A percentile compares a stretch with the other conserved stretches of the same genome.
Conservation (phyloP, 106 monocot species). For the Posidonia australis region DNA sequence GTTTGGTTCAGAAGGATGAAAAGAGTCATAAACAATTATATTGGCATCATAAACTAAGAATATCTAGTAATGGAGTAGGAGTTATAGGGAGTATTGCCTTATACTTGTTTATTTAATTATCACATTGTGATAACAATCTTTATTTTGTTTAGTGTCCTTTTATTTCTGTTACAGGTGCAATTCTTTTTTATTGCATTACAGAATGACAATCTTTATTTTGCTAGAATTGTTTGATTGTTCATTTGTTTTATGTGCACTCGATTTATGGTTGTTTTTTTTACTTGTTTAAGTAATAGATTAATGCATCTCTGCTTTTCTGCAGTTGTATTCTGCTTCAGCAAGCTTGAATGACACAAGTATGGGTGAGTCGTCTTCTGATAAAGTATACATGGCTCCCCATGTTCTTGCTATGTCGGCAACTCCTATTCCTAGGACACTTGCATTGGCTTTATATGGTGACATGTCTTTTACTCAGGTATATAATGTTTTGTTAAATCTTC, state of each 20-base stretch:
- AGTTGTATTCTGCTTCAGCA: slow-evolving; percentile 55
- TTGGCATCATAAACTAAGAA: too few species aligned
- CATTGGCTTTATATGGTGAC: slow-evolving; percentile 90
- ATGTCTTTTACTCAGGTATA: slow-evolving; percentile 87
- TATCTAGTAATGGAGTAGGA: too few species aligned
- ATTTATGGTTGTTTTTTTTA: too few species aligned
- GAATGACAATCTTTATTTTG: too few species aligned
- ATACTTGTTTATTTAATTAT: too few species aligned
- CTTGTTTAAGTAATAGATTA: too few species aligned
- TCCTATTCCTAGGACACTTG: slow-evolving; percentile 93
- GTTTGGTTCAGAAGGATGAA: too few species aligned
- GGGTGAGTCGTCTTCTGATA: slow-evolving; percentile 27
- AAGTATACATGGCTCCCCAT: slow-evolving; percentile 85
- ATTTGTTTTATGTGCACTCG: background rate
- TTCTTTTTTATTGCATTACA: background rate
- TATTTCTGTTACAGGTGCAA: background rate
- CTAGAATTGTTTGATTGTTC: background rate
- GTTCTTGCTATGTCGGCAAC: slow-evolving; percentile 96
- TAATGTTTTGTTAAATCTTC: background rate
- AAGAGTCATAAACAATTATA: too few species aligned
- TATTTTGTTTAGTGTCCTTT: too few species aligned
- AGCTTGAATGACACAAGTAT: slow-evolving; percentile 14
- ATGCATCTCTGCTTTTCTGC: slow-evolving; percentile 9
- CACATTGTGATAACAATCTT: too few species aligned
- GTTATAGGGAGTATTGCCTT: too few species aligned